phyloP scores from a whole-genome alignment of 2,329 filamentous ascomycete genomes.

The Colletotrichum orchidophilum region DNA sequence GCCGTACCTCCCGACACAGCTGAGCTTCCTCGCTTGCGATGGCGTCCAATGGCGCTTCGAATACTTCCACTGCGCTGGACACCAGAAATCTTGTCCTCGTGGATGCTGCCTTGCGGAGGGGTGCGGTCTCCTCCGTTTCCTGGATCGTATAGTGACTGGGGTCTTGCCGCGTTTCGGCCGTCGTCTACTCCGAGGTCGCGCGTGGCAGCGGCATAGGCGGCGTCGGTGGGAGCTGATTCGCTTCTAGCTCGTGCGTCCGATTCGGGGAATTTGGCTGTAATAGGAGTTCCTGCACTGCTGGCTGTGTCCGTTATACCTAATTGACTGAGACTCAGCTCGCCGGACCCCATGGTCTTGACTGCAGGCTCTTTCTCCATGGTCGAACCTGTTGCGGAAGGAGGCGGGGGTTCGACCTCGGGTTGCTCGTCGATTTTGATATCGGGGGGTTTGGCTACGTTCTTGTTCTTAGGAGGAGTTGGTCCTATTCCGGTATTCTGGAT shows the following conservation, averaged over 20 bases:
- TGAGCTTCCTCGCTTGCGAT: slow-evolving; percentile 86
- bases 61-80: slow-evolving; percentile 74
- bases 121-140: slow-evolving; percentile 66
- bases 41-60: slow-evolving; percentile 66
- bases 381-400: slow-evolving; percentile 35
- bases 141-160: slow-evolving; percentile 62
- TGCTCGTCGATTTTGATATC: slow-evolving; percentile 45
- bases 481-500: slow-evolving; percentile 73
- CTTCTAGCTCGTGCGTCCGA: slow-evolving; percentile 59
- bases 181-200: slow-evolving; percentile 51
- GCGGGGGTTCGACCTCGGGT: slow-evolving; percentile 55
- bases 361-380: slow-evolving; percentile 72
- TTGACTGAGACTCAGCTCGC: slow-evolving; percentile 89
- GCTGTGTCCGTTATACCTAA: slow-evolving; percentile 78
- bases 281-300: slow-evolving; percentile 63
- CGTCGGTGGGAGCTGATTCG: slow-evolving; percentile 67
- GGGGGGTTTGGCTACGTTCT: slow-evolving; percentile 46
- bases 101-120: slow-evolving; percentile 71
- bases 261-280: slow-evolving; percentile 64
- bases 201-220: slow-evolving; percentile 38
- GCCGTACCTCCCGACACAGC: slow-evolving; percentile 70
- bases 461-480: slow-evolving; percentile 51
- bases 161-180: slow-evolving; percentile 43
- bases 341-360: slow-evolving; percentile 87
- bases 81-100: slow-evolving; percentile 66